phyloP scores from a whole-genome alignment of 164 flowering plant genomes.

The Cinnamomum micranthum region DNA sequence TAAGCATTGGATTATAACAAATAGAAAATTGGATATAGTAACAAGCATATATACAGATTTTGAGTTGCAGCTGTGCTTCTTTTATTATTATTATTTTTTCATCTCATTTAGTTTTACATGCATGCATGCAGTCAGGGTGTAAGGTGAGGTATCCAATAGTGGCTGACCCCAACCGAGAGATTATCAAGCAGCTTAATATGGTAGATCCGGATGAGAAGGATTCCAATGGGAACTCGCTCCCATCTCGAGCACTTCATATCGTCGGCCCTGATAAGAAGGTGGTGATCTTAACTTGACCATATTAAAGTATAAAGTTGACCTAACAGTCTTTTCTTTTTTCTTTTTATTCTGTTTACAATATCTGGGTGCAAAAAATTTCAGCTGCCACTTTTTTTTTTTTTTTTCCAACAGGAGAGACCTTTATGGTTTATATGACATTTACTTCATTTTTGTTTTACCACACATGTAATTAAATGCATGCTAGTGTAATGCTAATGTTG shows the following conservation, averaged over 20 bases:
- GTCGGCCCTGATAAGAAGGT: slow-evolving; percentile 73
- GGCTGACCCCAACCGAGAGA: slow-evolving; percentile 59
- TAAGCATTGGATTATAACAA: slow-evolving; percentile 8
- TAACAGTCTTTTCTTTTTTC: too few species aligned
- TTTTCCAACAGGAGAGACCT: too few species aligned
- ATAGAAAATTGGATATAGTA: not conserved
- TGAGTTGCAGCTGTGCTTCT: not conserved
- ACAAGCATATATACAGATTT: not conserved
- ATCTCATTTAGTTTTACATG: not conserved
- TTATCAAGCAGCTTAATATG: slow-evolving; percentile 78
- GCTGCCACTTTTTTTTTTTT: too few species aligned
- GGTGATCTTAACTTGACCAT: too few species aligned
- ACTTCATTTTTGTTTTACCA: too few species aligned
- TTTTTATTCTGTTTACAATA: too few species aligned
- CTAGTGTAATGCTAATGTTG: too few species aligned
- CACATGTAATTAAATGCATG: too few species aligned
- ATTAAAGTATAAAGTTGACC: too few species aligned
- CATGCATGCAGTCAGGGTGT: slow-evolving; percentile 45
- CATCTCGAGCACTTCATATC: slow-evolving; percentile 78
- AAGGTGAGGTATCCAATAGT: slow-evolving; percentile 71
- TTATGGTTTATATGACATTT: too few species aligned
- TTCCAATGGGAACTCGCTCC: slow-evolving; percentile 39
- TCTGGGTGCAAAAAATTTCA: too few species aligned
- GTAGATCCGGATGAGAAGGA: slow-evolving; percentile 86
- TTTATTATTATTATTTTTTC: too few species aligned